A percentile compares a stretch with the other conserved stretches of the same genome.
phyloP scores from a whole-genome alignment of 345 rosid species.

The Camelina hispida region DNA sequence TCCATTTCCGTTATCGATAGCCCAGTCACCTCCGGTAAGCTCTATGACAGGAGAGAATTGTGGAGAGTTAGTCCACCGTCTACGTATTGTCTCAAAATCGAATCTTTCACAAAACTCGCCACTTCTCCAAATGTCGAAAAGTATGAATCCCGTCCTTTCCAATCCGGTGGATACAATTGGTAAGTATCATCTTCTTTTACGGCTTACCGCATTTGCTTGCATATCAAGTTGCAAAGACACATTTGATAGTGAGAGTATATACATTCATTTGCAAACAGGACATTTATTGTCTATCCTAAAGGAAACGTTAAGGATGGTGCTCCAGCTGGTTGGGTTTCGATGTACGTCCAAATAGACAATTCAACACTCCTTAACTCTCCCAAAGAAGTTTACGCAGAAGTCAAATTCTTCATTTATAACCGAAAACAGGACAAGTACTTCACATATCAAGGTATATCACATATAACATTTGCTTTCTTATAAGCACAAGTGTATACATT shows the following conservation, averaged over 20 bases:
- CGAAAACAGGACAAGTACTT: conserved; percentile 20
- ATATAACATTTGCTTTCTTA: not conserved
- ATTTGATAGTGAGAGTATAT: not conserved
- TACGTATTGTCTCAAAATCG: conserved; percentile 33
- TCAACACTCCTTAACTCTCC: conserved; percentile 34
- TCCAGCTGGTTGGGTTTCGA: not conserved
- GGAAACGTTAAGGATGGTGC: conserved; percentile 24
- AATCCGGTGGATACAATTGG: conserved; percentile 37
- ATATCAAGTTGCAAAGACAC: not conserved
- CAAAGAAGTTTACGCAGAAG: conserved; percentile 31
- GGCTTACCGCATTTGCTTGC: not conserved
- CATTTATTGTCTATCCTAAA: conserved; percentile 36
- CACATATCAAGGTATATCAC: conserved; percentile 16
- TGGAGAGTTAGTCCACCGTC: conserved; percentile 19
- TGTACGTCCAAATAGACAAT: conserved; percentile 27
- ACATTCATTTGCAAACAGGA: conserved; percentile 10
- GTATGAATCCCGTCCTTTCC: conserved; percentile 25
- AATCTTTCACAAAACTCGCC: conserved; percentile 14
- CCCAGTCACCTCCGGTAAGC: not conserved
- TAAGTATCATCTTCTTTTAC: not conserved
- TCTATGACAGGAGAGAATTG: conserved; percentile 9
- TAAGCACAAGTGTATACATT: not conserved
- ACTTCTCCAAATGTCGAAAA: conserved; percentile 10
- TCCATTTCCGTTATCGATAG: not conserved
- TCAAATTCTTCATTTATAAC: conserved; percentile 34